Evolutionary conservation across 495 filamentous ascomycete species (phyloP), one percentile per base, ranked within the genome.

Genomic region (Jackrogersella multiformis): DNA sequence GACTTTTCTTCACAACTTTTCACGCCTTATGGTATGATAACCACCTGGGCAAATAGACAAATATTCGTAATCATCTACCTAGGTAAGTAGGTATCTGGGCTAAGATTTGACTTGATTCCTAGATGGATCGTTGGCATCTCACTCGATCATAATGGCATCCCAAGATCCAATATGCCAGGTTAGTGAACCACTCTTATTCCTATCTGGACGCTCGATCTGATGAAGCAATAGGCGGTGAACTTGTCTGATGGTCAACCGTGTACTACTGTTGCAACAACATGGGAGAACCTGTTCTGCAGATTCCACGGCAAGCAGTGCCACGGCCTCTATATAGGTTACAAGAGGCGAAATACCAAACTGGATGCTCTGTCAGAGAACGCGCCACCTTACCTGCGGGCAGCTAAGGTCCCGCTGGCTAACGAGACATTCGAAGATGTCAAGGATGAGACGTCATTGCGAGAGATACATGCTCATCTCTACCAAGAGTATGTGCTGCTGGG

Each of bases 251-350:
- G 73, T 35, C 64, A 71, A 30, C 73, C 61, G 24, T 82, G 79
- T 61, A 66, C 58, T 5, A 61, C 75, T 20, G 24, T 66, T 23
- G 76, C 81, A 8, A 81, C 77, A 4, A 76, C 77, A 23, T 55
- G 76, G 65, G 76, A 82, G 62, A 73, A 73, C 18, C 66, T 83
- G n/a, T 84, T 84, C 66, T 86, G 84, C 63, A 56, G 57, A 8
- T 81, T 79, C 52, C 82, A 85, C 49, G 79, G 78, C 0, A 75
- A 73, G 28, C 79, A 84, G 63, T 81, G 78, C 45, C 78, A 77
- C 63, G 82, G 79, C 1, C 72, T 86, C 15, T 86, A 86, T 61
- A 72, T 73, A 58, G 81, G 80, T 18, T 85, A 85, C 55, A 85
- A 85, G 61, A 76, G 69, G 10, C 77, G 82, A 42, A 82, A 82